phyloP scores from a whole-genome alignment of 2,329 filamentous ascomycete genomes.

The Pyrenophora teres region DNA sequence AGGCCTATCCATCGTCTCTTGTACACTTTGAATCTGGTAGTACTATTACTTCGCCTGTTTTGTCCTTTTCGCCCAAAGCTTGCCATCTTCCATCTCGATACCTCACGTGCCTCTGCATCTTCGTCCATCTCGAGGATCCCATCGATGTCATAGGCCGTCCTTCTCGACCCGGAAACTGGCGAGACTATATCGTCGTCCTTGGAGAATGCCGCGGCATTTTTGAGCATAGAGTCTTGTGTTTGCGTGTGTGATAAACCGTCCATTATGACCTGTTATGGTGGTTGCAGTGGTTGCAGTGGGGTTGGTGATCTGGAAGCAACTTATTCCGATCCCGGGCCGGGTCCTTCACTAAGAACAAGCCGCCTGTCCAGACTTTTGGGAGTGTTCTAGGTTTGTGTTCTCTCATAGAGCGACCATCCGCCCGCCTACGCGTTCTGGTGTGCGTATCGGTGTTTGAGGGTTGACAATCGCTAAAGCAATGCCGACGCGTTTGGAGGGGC shows the following conservation, averaged over 20 bases:
- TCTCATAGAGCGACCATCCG: too few species aligned
- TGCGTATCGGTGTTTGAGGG: too few species aligned
- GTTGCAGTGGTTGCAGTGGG: too few species aligned
- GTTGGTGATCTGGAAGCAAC: too few species aligned
- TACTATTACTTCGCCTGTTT: slow-evolving; percentile 30
- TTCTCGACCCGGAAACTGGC: not conserved
- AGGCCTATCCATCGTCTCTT: slow-evolving; percentile 90
- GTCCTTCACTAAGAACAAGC: too few species aligned
- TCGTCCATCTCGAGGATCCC: not conserved
- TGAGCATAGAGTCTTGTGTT: slow-evolving; percentile 19
- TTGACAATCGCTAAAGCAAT: too few species aligned
- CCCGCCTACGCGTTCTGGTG: too few species aligned
- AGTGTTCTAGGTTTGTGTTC: too few species aligned
- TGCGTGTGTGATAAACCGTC: slow-evolving; percentile 18
- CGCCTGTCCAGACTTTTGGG: too few species aligned
- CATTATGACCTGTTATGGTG: slow-evolving; percentile 13
- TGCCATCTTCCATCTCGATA: not conserved
- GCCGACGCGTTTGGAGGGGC: too few species aligned
- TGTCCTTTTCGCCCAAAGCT: slow-evolving; percentile 7
- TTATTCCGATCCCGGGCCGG: too few species aligned
- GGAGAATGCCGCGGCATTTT: slow-evolving; percentile 11
- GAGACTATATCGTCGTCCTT: slow-evolving; percentile 2
- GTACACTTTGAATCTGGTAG: slow-evolving; percentile 62
- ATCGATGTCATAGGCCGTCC: slow-evolving; percentile 5
- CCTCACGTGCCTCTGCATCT: not conserved